phyloP scores from a whole-genome alignment of 2,329 filamentous ascomycete genomes.

The Sarocladium kiliense region DNA sequence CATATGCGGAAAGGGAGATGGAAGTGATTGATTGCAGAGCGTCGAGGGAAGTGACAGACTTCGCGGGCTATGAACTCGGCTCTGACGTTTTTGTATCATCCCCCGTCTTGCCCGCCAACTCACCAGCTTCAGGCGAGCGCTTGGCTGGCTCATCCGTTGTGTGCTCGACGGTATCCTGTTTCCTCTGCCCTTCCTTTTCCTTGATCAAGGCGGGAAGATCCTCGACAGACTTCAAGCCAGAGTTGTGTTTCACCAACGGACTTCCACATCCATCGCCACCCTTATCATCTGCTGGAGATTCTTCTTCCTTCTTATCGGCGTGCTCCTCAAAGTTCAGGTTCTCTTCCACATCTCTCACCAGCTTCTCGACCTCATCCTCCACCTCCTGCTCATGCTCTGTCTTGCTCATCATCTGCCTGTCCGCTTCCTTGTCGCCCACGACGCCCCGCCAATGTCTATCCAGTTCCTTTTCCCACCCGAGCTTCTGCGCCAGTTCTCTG shows the following conservation, averaged over 20 bases:
- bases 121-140: neutral
- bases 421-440: slow-evolving; percentile 56
- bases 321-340: slow-evolving; percentile 25
- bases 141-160: neutral
- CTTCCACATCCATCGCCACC: neutral
- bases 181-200: neutral
- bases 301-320: neutral
- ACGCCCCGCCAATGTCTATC: slow-evolving; percentile 68
- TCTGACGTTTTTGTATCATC: neutral
- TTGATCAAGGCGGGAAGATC: neutral
- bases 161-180: neutral
- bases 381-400: slow-evolving; percentile 27
- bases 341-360: slow-evolving; percentile 30
- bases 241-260: neutral
- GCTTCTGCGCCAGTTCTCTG: slow-evolving; percentile 66
- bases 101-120: neutral
- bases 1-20: neutral
- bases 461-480: slow-evolving; percentile 84
- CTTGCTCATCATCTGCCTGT: slow-evolving; percentile 35
- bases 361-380: slow-evolving; percentile 39
- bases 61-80: neutral
- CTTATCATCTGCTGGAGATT: neutral
- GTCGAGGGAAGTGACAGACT: too few species aligned
- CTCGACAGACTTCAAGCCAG: neutral
- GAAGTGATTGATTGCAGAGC: too few species aligned